These are phyloP conservation scores for Hevea brasiliensis DNA, from an alignment of 345 rosid genomes.

Conservation along the genomic window DNA sequence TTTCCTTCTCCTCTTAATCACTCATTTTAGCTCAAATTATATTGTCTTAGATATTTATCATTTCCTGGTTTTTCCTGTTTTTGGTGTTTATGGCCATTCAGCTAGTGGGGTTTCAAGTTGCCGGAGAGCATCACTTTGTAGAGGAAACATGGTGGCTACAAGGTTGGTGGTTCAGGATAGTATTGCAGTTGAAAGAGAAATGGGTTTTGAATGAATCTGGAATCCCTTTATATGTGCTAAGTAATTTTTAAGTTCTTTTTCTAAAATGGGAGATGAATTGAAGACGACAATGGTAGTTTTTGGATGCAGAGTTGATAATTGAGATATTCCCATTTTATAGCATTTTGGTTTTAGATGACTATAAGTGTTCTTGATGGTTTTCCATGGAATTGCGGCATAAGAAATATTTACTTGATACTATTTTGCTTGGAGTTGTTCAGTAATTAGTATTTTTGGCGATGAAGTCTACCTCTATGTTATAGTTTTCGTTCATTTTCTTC, in stretches of 20 bases:
- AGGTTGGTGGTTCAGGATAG: too few relatives aligned
- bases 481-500: too few relatives aligned
- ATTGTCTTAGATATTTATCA: too few relatives aligned
- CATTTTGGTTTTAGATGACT: conserved; percentile 7
- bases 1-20: too few relatives aligned
- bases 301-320: not conserved
- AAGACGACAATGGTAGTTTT: not conserved
- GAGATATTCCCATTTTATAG: not conserved
- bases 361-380: conserved; percentile 11
- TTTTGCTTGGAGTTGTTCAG: not conserved
- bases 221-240: not conserved
- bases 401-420: not conserved
- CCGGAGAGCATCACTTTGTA: too few relatives aligned
- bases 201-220: not conserved
- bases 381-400: not conserved
- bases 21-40: too few relatives aligned
- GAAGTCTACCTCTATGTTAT: too few relatives aligned
- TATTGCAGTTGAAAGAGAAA: not conserved
- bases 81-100: too few relatives aligned
- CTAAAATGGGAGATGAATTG: not conserved
- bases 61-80: too few relatives aligned
- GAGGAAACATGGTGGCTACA: too few relatives aligned
- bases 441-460: too few relatives aligned
- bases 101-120: too few relatives aligned
- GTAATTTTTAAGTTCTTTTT: not conserved